A percentile compares a stretch with the other conserved stretches of the same genome.
Evolutionary conservation across 352 stramenopile species (phyloP).

Genomic region (Elongisporangium senticosum): DNA sequence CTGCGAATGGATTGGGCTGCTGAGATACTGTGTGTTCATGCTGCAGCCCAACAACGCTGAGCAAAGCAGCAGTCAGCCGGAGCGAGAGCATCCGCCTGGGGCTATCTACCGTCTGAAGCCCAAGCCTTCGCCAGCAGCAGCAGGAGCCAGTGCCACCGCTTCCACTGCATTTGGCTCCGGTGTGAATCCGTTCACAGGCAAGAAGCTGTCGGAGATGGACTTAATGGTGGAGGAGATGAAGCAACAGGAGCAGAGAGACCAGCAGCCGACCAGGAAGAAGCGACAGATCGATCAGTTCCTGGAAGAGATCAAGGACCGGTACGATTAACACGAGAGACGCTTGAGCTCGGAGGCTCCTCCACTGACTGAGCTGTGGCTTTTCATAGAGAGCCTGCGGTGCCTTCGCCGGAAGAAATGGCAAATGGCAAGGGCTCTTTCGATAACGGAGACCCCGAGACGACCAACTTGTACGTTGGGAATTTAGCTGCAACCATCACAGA

Average conservation of each 20-base stretch:
- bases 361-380: neutral
- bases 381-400: slow-evolving; percentile 9
- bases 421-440: slow-evolving; percentile 73
- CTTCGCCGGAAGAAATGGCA: slow-evolving; percentile 9
- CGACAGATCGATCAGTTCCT: slow-evolving; percentile 87
- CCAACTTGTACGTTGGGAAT: slow-evolving; percentile 95
- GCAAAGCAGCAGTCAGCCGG: slow-evolving; percentile 1
- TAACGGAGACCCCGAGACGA: slow-evolving; percentile 80
- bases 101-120: slow-evolving; percentile 33
- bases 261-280: slow-evolving; percentile 33
- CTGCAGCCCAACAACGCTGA: slow-evolving; percentile 8
- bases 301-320: slow-evolving; percentile 84
- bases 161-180: neutral
- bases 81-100: slow-evolving; percentile 3
- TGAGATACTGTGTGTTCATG: neutral
- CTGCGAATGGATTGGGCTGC: neutral
- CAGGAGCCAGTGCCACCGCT: slow-evolving; percentile 1
- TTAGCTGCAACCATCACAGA: slow-evolving; percentile 91
- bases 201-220: slow-evolving; percentile 60
- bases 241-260: slow-evolving; percentile 26
- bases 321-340: neutral
- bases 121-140: slow-evolving; percentile 2
- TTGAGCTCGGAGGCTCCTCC: neutral
- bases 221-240: slow-evolving; percentile 72
- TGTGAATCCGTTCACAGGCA: slow-evolving; percentile 5